These are phyloP conservation scores for Metschnikowia noctiluminum DNA, from an alignment of 805 yeast species.

Conservation along the genomic window DNA sequence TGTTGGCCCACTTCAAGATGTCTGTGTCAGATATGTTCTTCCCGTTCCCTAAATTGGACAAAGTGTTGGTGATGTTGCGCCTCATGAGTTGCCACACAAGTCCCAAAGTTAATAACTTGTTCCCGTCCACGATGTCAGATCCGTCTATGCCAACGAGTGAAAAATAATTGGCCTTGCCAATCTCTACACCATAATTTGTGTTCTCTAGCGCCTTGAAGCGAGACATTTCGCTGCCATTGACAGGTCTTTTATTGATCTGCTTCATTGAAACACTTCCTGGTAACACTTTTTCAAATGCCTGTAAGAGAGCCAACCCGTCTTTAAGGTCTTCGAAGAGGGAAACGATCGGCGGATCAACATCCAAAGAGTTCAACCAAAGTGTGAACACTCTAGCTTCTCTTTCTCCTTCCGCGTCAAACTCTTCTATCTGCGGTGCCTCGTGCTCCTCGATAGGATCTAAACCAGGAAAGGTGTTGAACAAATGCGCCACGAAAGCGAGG, in stretches of 20 bases:
- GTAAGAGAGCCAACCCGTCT: constrained; percentile 84
- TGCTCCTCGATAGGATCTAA: constrained; percentile 90
- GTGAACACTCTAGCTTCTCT: constrained; percentile 99
- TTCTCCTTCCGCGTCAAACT: constrained; percentile 98
- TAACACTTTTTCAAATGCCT: constrained; percentile 93
- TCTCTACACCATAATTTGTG: constrained; percentile 96
- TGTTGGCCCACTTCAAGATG: constrained; percentile 92
- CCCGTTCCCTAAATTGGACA: constrained; percentile 69
- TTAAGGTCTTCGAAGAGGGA: constrained; percentile 90
- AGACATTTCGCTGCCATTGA: constrained; percentile 67
- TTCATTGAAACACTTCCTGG: constrained; percentile 85
- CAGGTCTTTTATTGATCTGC: constrained; percentile 82
- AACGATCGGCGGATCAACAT: constrained; percentile 92
- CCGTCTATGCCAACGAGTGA: constrained; percentile 98
- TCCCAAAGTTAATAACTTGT: constrained; percentile 82
- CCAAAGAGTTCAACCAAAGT: constrained; percentile 93
- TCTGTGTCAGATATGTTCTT: constrained; percentile 74
- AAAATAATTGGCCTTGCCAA: constrained; percentile 89
- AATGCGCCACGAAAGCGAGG: constrained; percentile 94
- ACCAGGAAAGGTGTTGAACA: constrained; percentile 96
- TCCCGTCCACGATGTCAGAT: constrained; percentile 93
- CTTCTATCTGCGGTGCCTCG: constrained; percentile 93
- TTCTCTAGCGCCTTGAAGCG: constrained; percentile 95
- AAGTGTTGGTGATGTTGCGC: constrained; percentile 84
- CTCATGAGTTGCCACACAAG: constrained; percentile 99